Percentiles rank a stretch among this genome's conserved stretches.
Conservation (phyloP, 2,329 filamentous ascomycete genomes). For the Volutella citrinella region DNA sequence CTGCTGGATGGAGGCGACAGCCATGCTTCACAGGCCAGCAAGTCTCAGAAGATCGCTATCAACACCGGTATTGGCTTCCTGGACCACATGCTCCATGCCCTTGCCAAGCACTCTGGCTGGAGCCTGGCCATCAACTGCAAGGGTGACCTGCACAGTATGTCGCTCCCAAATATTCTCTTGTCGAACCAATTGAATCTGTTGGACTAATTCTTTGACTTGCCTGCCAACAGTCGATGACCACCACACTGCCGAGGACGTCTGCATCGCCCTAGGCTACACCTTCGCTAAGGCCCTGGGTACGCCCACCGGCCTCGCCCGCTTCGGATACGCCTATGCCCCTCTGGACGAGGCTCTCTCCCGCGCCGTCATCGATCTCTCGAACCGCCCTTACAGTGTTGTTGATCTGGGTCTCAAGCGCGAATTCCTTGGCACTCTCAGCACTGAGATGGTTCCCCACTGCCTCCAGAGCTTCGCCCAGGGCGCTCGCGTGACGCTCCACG, state of each 20-base stretch:
- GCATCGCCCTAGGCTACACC: constrained; percentile 82
- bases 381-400: constrained; percentile 81
- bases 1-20: constrained; percentile 50
- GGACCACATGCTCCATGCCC: constrained; percentile 97
- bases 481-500: constrained; percentile 88
- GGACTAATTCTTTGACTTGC: constrained; percentile 5
- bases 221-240: constrained; percentile 85
- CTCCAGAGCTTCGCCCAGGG: constrained; percentile 91
- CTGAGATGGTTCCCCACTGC: constrained; percentile 97
- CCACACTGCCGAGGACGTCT: constrained; percentile 95
- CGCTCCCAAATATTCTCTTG: too few relatives aligned
- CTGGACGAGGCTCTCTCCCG: constrained; percentile 93
- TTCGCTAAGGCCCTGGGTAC: constrained; percentile 79
- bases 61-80: constrained; percentile 96
- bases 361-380: constrained; percentile 91
- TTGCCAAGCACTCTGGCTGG: constrained; percentile 96
- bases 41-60: constrained; percentile 80
- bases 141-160: constrained; percentile 86
- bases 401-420: constrained; percentile 84
- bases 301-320: constrained; percentile 79
- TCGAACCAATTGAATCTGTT: too few relatives aligned
- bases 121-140: constrained; percentile 78
- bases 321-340: constrained; percentile 87
- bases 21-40: constrained; percentile 82
- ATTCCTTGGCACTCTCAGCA: constrained; percentile 89